Conservation (phyloP, 106 monocot species). For the Gastrodia elata region DNA sequence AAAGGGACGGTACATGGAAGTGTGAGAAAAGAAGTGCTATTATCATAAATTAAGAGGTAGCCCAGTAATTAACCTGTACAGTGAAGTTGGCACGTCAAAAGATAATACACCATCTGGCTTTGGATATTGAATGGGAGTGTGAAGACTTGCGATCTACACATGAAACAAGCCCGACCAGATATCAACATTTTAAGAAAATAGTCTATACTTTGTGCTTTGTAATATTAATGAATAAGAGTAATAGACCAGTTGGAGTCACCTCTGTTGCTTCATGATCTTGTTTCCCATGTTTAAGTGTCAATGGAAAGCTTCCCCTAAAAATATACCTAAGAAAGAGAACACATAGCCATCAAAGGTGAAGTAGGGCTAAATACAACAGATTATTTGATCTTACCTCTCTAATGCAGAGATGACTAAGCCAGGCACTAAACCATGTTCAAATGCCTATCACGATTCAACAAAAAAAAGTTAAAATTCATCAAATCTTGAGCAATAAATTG, state of each 20-base stretch:
- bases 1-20: not conserved
- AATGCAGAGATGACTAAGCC: slow-evolving; percentile 86
- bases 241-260: slow-evolving; percentile 28
- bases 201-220: not conserved
- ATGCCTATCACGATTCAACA: slow-evolving; percentile 41
- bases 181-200: not conserved
- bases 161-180: not conserved
- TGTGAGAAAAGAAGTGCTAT: no score
- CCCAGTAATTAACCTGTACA: slow-evolving; percentile 58
- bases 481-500: not conserved
- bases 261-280: slow-evolving; percentile 95
- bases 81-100: slow-evolving; percentile 94
- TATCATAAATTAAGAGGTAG: not conserved
- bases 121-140: slow-evolving; percentile 66
- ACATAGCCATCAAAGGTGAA: not conserved
- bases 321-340: slow-evolving; percentile 39
- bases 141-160: slow-evolving; percentile 50
- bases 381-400: slow-evolving; percentile 49
- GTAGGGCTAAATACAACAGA: not conserved
- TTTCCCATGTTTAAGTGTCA: slow-evolving; percentile 84
- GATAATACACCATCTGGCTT: slow-evolving; percentile 81
- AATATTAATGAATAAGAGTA: not conserved
- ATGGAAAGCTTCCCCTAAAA: slow-evolving; percentile 45
- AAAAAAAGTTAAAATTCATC: not conserved
- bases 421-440: slow-evolving; percentile 83